Percentiles rank a stretch among this genome's conserved stretches.
These are phyloP conservation scores for Cercospora zeae-maydis DNA, from an alignment of 2,329 filamentous ascomycete species.

Conservation along the genomic window DNA sequence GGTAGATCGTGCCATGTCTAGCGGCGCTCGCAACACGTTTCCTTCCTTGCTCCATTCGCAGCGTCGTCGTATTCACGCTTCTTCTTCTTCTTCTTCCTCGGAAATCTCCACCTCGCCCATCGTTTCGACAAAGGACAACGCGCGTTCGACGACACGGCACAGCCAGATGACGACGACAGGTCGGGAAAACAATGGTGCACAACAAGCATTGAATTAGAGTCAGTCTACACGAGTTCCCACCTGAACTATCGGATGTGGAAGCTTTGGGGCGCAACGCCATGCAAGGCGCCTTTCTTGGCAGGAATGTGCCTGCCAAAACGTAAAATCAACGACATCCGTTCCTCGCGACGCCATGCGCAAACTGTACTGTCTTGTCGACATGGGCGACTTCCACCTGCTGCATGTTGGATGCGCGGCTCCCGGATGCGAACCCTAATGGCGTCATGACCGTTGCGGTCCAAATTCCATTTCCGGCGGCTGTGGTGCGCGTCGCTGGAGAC, in stretches of 20 bases:
- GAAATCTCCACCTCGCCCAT: background rate
- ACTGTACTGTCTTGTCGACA: background rate
- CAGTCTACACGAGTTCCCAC: background rate
- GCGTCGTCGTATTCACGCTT: too few relatives aligned
- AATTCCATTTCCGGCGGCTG: too few relatives aligned
- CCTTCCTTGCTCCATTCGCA: background rate
- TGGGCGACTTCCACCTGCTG: background rate
- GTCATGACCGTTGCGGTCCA: too few relatives aligned
- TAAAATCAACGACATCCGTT: constrained; percentile 6
- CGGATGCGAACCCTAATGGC: too few relatives aligned
- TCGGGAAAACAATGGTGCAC: background rate
- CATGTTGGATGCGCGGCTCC: background rate
- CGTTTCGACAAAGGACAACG: background rate
- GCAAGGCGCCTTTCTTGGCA: constrained; percentile 4
- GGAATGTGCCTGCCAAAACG: constrained; percentile 9
- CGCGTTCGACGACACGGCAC: background rate
- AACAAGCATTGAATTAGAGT: background rate
- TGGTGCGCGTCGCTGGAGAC: too few relatives aligned
- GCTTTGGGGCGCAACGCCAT: background rate
- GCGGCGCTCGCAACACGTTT: background rate
- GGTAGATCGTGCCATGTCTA: background rate
- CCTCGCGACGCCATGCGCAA: background rate
- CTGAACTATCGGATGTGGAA: background rate
- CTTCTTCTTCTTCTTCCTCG: background rate
- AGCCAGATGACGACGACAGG: background rate